Conservation (phyloP, 768 basidiomycete species). For the Phaeotremella fagi region DNA sequence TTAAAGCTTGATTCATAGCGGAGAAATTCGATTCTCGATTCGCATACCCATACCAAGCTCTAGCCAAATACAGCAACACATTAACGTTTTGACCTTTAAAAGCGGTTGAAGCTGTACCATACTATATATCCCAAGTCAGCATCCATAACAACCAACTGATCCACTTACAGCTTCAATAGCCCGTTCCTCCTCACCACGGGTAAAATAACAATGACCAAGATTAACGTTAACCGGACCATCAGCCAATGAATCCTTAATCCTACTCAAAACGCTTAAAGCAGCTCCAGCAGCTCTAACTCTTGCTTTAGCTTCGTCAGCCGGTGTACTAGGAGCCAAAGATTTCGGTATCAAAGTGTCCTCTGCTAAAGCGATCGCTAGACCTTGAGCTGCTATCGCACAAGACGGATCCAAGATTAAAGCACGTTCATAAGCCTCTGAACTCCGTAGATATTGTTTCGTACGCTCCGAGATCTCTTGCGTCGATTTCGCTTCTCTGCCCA, state of each 20-base stretch:
- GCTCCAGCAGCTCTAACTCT: slow-evolving; percentile 66
- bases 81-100: slow-evolving; percentile 69
- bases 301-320: slow-evolving; percentile 60
- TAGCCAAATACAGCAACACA: slow-evolving; percentile 75
- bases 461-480: slow-evolving; percentile 62
- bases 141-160: background rate
- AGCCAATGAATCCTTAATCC: slow-evolving; percentile 78
- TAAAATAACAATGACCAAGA: slow-evolving; percentile 93
- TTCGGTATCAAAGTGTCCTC: slow-evolving; percentile 75
- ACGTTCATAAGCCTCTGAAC: slow-evolving; percentile 89
- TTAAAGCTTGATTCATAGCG: slow-evolving; percentile 77
- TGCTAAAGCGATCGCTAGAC: slow-evolving; percentile 86
- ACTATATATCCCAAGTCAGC: slow-evolving; percentile 54
- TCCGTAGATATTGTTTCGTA: slow-evolving; percentile 67
- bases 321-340: slow-evolving; percentile 9
- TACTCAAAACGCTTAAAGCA: slow-evolving; percentile 81
- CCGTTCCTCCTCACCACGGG: slow-evolving; percentile 86
- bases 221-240: slow-evolving; percentile 87
- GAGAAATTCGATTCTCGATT: slow-evolving; percentile 77
- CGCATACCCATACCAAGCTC: slow-evolving; percentile 92
- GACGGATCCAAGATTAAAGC: slow-evolving; percentile 75
- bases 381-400: slow-evolving; percentile 91
- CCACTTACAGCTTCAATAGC: slow-evolving; percentile 83
- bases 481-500: slow-evolving; percentile 73
- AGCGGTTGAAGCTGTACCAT: slow-evolving; percentile 82